Conservation (phyloP, 2,329 filamentous ascomycete genomes). For the Paramyrothecium sp. region DNA sequence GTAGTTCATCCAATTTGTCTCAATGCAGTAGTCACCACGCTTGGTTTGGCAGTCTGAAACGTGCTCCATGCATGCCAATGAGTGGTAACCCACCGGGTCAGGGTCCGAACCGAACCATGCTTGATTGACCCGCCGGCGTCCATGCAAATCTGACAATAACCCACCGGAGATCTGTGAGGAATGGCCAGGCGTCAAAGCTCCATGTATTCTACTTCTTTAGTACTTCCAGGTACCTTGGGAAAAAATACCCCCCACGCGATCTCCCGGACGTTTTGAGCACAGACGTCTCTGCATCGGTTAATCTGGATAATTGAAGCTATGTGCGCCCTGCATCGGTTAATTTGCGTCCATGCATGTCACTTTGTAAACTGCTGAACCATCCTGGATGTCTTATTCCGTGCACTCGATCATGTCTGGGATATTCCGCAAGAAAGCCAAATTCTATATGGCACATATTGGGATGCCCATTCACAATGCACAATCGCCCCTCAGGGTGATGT, state of each 20-base stretch:
- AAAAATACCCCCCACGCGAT: neutral
- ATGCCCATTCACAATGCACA: neutral
- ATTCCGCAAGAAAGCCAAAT: neutral
- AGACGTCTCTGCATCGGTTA: neutral
- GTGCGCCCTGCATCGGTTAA: no score
- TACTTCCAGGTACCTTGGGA: neutral
- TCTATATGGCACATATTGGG: neutral
- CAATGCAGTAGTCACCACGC: neutral
- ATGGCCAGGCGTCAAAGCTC: no score
- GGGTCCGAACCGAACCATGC: neutral
- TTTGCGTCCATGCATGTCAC: no score
- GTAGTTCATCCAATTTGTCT: neutral
- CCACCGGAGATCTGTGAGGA: neutral
- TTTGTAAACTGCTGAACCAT: no score
- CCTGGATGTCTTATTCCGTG: no score
- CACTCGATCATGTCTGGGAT: neutral
- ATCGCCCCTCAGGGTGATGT: no score
- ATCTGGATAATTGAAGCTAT: no score
- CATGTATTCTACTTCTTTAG: neutral
- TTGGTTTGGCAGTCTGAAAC: neutral
- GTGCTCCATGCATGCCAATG: neutral
- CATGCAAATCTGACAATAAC: neutral
- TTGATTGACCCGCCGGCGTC: neutral
- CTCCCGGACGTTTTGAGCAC: neutral
- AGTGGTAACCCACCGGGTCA: neutral